Conservation (phyloP, 768 basidiomycete species). For the Pleurotus giganteus region DNA sequence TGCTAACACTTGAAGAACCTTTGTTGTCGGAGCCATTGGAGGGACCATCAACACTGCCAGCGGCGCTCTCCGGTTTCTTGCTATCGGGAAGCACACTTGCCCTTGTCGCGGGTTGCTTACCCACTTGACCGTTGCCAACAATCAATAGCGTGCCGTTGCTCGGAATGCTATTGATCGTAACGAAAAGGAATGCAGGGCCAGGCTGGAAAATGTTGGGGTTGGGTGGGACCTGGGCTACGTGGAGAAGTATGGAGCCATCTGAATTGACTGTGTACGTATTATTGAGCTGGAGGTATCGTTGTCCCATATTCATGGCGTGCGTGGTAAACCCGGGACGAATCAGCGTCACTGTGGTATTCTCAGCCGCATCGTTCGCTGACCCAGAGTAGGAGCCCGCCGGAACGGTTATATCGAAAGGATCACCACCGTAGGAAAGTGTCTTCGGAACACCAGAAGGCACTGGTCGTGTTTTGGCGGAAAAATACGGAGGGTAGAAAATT, state of each 20-base stretch:
- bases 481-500: slow-evolving; percentile 92
- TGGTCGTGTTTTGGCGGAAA: slow-evolving; percentile 66
- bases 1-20: not conserved
- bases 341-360: slow-evolving; percentile 72
- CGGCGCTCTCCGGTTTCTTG: slow-evolving; percentile 41
- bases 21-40: slow-evolving; percentile 12
- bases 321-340: slow-evolving; percentile 83
- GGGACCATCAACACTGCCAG: slow-evolving; percentile 31
- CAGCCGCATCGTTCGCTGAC: slow-evolving; percentile 64
- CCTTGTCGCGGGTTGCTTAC: slow-evolving; percentile 46
- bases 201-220: slow-evolving; percentile 86
- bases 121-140: slow-evolving; percentile 66
- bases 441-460: slow-evolving; percentile 64
- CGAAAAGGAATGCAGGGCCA: slow-evolving; percentile 70
- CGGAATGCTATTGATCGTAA: slow-evolving; percentile 74
- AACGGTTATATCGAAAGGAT: slow-evolving; percentile 73
- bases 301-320: slow-evolving; percentile 88
- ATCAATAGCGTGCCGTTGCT: slow-evolving; percentile 65
- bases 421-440: slow-evolving; percentile 83
- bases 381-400: slow-evolving; percentile 66
- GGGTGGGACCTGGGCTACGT: slow-evolving; percentile 81
- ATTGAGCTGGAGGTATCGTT: slow-evolving; percentile 71
- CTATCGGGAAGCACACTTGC: slow-evolving; percentile 49
- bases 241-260: slow-evolving; percentile 75
- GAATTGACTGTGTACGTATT: slow-evolving; percentile 70